Evolutionary conservation across 2,329 filamentous ascomycete genomes (phyloP).

Genomic region (Cytospora piceae): DNA sequence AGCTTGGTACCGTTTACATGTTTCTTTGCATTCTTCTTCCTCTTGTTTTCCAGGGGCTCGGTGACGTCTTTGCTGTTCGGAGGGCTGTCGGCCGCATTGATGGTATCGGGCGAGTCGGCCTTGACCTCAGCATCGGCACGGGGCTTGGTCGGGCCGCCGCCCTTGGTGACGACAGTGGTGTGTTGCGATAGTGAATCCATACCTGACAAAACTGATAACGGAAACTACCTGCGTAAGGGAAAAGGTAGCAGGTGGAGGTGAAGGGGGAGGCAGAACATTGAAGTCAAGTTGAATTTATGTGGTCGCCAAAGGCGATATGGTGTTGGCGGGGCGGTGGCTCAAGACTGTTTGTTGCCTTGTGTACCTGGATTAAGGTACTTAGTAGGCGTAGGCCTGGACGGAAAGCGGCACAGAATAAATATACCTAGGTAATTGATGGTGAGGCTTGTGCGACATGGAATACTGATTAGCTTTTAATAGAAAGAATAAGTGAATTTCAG

Average conservation of each 20-base stretch:
- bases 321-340: too few relatives aligned
- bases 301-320: too few relatives aligned
- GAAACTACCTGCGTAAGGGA: not conserved
- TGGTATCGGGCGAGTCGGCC: not conserved
- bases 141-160: slow-evolving; percentile 16
- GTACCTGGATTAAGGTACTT: not conserved
- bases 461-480: not conserved
- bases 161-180: slow-evolving; percentile 13
- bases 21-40: not conserved
- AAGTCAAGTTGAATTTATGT: too few relatives aligned
- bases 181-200: slow-evolving; percentile 24
- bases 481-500: not conserved
- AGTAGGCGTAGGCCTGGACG: too few relatives aligned
- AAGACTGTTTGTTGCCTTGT: not conserved
- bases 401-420: not conserved
- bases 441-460: not conserved
- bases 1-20: not conserved
- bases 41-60: not conserved
- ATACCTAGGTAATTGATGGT: not conserved
- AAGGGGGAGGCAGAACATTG: too few relatives aligned
- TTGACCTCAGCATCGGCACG: slow-evolving; percentile 19
- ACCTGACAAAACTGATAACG: not conserved
- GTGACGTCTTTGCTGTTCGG: slow-evolving; percentile 8
- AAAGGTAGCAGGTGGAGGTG: not conserved
- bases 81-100: slow-evolving; percentile 2